These are phyloP conservation scores for Fusarium subglutinans DNA, from an alignment of 2,329 filamentous ascomycete species.

Conservation along the genomic window DNA sequence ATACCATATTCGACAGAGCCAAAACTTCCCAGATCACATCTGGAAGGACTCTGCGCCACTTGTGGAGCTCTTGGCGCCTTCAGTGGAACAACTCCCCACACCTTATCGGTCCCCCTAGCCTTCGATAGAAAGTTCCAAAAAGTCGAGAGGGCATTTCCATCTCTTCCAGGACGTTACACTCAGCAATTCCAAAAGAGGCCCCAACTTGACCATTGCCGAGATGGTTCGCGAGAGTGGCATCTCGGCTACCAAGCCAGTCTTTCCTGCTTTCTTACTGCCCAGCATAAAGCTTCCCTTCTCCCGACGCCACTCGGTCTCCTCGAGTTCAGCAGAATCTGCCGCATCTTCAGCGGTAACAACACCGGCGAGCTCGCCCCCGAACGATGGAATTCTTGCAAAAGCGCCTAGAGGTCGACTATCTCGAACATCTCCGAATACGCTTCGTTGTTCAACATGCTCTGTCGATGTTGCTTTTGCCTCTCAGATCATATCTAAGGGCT, in stretches of 20 bases:
- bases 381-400: constrained; percentile 26
- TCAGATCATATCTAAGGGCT: constrained; percentile 72
- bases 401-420: constrained; percentile 45
- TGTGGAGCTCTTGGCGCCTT: constrained; percentile 22
- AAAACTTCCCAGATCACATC: not conserved
- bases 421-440: constrained; percentile 60
- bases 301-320: constrained; percentile 52
- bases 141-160: constrained; percentile 2
- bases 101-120: constrained; percentile 23
- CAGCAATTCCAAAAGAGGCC: not conserved
- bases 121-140: constrained; percentile 29
- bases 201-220: constrained; percentile 8
- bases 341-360: constrained; percentile 43
- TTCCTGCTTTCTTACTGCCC: constrained; percentile 63
- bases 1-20: not conserved
- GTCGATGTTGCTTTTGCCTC: constrained; percentile 68
- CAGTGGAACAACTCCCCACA: constrained; percentile 19
- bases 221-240: constrained; percentile 52
- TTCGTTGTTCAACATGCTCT: constrained; percentile 68
- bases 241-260: constrained; percentile 55
- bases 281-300: constrained; percentile 60
- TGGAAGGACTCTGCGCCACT: constrained; percentile 19
- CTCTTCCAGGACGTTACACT: constrained; percentile 1
- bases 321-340: constrained; percentile 44
- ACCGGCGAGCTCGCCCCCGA: constrained; percentile 41